Evolutionary conservation across 1,284 basidiomycete species (phyloP).

Genomic region (Salmacisia buchloeana): DNA sequence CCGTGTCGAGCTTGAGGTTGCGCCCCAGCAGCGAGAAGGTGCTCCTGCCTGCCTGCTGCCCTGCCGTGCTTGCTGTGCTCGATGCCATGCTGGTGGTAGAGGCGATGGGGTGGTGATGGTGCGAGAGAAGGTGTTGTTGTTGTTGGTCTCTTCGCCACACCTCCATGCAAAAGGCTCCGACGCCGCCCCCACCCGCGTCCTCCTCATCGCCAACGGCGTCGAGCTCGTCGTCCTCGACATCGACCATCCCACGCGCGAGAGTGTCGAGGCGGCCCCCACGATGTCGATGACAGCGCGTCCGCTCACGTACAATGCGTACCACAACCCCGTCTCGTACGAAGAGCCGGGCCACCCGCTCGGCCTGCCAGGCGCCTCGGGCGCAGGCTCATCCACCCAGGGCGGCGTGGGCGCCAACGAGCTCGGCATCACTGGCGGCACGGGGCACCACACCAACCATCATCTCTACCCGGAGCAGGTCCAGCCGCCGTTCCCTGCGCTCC

Average conservation of each 20-base stretch:
- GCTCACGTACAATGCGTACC: neutral
- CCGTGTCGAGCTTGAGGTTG: constrained; percentile 73
- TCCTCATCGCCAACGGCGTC: neutral
- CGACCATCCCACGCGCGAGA: too few relatives aligned
- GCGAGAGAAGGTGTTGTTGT: neutral
- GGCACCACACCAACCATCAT: constrained; percentile 18
- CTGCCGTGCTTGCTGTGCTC: neutral
- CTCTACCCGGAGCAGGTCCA: constrained; percentile 14
- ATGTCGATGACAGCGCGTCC: constrained; percentile 4
- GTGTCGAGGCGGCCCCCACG: neutral
- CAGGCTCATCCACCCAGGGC: neutral
- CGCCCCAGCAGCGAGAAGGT: constrained; percentile 32
- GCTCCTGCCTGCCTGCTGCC: neutral
- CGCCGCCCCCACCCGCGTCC: neutral
- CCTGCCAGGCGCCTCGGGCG: neutral
- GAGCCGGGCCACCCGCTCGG: neutral
- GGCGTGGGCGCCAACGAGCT: neutral
- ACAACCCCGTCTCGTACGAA: constrained; percentile 7
- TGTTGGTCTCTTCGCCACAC: neutral
- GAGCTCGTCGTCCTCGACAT: neutral
- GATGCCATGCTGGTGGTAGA: neutral
- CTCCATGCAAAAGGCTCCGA: neutral
- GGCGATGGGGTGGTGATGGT: neutral
- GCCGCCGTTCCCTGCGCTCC: constrained; percentile 41
- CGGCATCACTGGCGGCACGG: neutral